These are phyloP conservation scores for Leccinum obscurum DNA, from an alignment of 768 basidiomycete species.

Conservation along the genomic window DNA sequence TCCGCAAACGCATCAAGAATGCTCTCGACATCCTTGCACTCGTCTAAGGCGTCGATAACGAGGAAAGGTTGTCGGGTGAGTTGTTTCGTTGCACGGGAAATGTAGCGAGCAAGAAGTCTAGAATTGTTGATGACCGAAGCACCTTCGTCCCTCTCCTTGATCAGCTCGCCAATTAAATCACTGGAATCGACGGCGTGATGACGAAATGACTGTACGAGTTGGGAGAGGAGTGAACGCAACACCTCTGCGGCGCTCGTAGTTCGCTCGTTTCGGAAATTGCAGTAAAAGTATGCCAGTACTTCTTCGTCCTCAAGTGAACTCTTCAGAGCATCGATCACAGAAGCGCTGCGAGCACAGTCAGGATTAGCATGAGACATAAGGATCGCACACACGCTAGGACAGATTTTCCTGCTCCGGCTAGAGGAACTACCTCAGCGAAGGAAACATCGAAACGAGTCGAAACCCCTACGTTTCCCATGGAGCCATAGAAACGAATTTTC, in stretches of 20 bases:
- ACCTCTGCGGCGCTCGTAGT: conserved; percentile 11
- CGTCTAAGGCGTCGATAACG: conserved; percentile 11
- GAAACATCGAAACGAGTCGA: background rate
- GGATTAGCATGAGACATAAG: too few relatives aligned
- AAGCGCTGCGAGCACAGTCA: conserved; percentile 10
- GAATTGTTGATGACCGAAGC: background rate
- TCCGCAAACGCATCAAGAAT: background rate
- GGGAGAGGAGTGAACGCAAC: conserved; percentile 19
- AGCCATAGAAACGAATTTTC: conserved; percentile 12
- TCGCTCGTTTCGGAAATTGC: conserved; percentile 18
- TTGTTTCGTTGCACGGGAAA: background rate
- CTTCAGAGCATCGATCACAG: conserved; percentile 13
- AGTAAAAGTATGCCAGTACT: conserved; percentile 18
- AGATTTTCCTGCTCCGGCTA: conserved; percentile 20
- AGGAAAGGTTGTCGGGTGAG: conserved; percentile 1
- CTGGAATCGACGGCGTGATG: background rate
- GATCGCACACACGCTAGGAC: conserved; percentile 10
- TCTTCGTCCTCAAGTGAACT: background rate
- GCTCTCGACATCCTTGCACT: background rate
- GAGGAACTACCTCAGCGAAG: background rate
- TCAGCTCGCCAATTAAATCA: conserved; percentile 3
- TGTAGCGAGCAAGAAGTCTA: conserved; percentile 1
- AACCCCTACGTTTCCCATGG: conserved; percentile 15
- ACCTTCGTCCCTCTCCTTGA: background rate
- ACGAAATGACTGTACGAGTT: conserved; percentile 7